Base-by-base conservation (phyloP, 2,329 filamentous ascomycete species). In the Ilyonectria robusta region DNA sequence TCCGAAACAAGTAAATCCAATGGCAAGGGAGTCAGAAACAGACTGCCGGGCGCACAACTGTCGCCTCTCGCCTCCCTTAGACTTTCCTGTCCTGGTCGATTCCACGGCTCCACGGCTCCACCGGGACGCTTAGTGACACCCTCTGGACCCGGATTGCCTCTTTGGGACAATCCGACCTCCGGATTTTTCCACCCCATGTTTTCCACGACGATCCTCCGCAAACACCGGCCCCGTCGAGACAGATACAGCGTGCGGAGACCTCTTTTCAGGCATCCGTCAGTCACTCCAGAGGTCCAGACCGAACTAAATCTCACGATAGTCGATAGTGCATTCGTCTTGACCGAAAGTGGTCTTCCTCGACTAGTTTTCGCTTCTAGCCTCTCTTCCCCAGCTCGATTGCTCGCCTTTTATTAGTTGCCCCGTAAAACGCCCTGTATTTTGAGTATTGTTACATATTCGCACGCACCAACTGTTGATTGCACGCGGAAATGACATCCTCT, bases 61-160 rank as follows among this genome's bases (percentile, higher is more conserved):
- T 50, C 35, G 23, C 42, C 15, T 31, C 21, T 23, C 51, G 46
- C 48, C 59, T 50, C 15, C 55, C 61, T 21, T 59, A 47, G 44
- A 40, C 35, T 40, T 55, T n/a, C 23, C 50, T 48, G 37, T 56
- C 31, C 50, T 35, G 58, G 42, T 33, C 15, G 44, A 23, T 42
- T 56, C 55, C 54, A 42, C 26, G 4, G 26, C 4, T 26, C 59
- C 63, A 55, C 54, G n/a, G 29, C 19, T 13, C 35, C 46, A 29
- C 44, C 31, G 26, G 26, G 26, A 26, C 5, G 6, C 8, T 63
- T 42, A 58, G 46, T 58, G 55, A 65, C 56, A 55, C 48, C 46
- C 33, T 57, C 70, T 66, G 63, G 2, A 66, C 33, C 59, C 71
- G 71, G 68, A 5, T 70, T 75, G n/a, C 73, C 65, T 29, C 8